Base-by-base conservation (phyloP, 441 rosid genomes). In the Euphorbia celastroides region DNA sequence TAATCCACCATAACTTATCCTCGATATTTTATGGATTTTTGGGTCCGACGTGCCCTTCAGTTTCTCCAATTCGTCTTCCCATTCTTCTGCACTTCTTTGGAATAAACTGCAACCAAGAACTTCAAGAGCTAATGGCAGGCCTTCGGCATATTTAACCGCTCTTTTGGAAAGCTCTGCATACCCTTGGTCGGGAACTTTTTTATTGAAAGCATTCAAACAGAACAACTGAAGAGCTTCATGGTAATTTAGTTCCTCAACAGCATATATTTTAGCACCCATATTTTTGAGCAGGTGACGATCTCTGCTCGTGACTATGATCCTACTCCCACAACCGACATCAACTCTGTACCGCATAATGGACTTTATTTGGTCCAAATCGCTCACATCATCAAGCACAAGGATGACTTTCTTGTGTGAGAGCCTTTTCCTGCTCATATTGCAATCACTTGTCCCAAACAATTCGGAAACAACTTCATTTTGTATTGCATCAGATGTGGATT, bases 1-100 rank as follows among this genome's bases (percentile, higher is more conserved):
- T 7, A 70, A 54, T 20, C 67, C 62, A 70, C 56, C 36, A 55
- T 25, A 70, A 27, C 57, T 64, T 31, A 25, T 48, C 20, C 57
- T 48, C 27, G 31, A 20, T 13, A 64, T 48, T n/a, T 25, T 23
- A 3, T 23, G 34, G 17, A 62, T 44, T 23, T 42, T 26, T 26
- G 7, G 2, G 14, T 42, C 22, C 41, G 23, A 27, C 44, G 32
- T 9, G 5, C 65, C 32, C 44, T 62, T 26, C 55, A n/a, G n/a
- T n/a, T n/a, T n/a, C n/a, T n/a, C n/a, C n/a, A n/a, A n/a, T n/a
- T n/a, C n/a, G n/a, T n/a, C 25, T 14, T 20, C 44, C 22, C n/a
- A 23, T 34, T 38, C 64, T 60, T 41, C 48, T 23, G 41, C 42
- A 11, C 31, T 42, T 46, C 5, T 60, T 11, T 11, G 7, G 9